Evolutionary conservation across 257 asterid species (phyloP), one percentile per base, ranked within the genome.

Genomic region (Mitragyna speciosa): DNA sequence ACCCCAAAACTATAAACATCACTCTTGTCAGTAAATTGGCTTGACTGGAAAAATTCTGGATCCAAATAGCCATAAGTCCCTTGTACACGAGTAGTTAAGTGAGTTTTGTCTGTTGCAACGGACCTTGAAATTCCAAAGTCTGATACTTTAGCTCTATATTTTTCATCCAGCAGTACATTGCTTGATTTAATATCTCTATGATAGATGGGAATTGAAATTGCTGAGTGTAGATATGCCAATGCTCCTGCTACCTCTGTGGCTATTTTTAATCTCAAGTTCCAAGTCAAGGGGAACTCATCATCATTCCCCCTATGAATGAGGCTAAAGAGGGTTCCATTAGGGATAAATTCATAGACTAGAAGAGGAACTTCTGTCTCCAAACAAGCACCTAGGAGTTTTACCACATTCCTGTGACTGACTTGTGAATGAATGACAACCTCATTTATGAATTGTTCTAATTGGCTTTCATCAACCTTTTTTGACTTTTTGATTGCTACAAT

Each of bases 1-100:
- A 63, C 83, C 69, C 83, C 83, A 31, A 79, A 79, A 67, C 83
- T 79, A 43, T 79, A 70, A 52, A 73, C 71, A 47, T 71, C 78
- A 20, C 79, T 73, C 39, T 78, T 69, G 2, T 78, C 81, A 2
- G 81, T 69, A 43, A 26, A 61, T 7, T 59, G 59, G 56, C 45
- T 59, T 15, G 79, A 61, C 22, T 26, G 79, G 47, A 76, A 76
- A 33, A 61, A 76, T 41, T 41, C 74, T 4, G 83, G 83, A 73
- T 72, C 78, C 56, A 79, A 28, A 41, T 79, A 79, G 28, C 83
- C 83, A 15, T 72, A 79, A 15, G 83, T 79, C 56, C 78, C 83
- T 26, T 67, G 48, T 2, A 79, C 83, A 28, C 31, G 19, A 2
- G 78, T 79, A 22, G 78, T 72, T 20, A 79, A 0, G 36, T 79